These are phyloP conservation scores for Vinca minor DNA, from an alignment of 257 asterid genomes.

Conservation along the genomic window DNA sequence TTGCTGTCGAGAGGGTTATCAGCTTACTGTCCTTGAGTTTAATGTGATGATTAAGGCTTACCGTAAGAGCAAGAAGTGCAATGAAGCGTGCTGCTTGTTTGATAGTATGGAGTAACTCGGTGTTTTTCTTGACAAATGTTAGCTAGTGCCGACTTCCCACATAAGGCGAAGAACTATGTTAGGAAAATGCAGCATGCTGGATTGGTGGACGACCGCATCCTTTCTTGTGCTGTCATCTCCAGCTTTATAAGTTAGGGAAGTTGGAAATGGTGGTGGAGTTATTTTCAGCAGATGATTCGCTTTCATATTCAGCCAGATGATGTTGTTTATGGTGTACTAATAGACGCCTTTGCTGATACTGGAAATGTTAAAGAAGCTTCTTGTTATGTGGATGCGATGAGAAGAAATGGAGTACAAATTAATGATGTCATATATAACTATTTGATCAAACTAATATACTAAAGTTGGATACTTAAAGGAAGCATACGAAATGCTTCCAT, in stretches of 20 bases:
- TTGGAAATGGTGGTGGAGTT: constrained; percentile 47
- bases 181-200: constrained; percentile 64
- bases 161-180: constrained; percentile 46
- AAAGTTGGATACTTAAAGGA: constrained; percentile 76
- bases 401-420: constrained; percentile 37
- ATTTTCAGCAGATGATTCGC: constrained; percentile 54
- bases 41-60: constrained; percentile 95
- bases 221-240: constrained; percentile 70
- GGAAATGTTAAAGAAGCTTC: constrained; percentile 60
- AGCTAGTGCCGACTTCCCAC: constrained; percentile 64
- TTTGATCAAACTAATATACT: constrained; percentile 73
- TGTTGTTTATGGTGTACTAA: constrained; percentile 65
- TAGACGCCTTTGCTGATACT: constrained; percentile 69
- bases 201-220: constrained; percentile 61
- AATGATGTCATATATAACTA: constrained; percentile 59
- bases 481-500: constrained; percentile 38
- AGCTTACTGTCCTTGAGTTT: constrained; percentile 43
- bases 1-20: constrained; percentile 42
- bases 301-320: constrained; percentile 56
- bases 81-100: constrained; percentile 61
- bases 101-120: constrained; percentile 54
- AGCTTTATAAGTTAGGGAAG: constrained; percentile 60
- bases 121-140: constrained; percentile 66
- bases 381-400: constrained; percentile 40
- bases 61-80: constrained; percentile 60